A percentile compares a stretch with the other conserved stretches of the same genome.
Conservation (phyloP, 192 early-diverging fungal genomes). For the Dissophora ornata region DNA sequence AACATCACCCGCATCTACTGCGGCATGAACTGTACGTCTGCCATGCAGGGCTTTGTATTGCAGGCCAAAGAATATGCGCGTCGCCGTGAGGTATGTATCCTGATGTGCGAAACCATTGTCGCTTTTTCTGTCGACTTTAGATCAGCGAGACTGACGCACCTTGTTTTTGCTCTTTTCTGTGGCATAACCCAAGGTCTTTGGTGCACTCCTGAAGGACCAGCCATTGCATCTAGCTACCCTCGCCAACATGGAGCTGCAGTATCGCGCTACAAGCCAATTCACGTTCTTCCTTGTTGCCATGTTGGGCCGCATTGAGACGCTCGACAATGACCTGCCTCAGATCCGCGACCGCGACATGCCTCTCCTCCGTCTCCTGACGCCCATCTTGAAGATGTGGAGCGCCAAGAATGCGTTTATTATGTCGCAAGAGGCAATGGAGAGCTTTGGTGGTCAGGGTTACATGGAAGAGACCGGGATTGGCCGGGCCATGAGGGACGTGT, state of each 20-base stretch:
- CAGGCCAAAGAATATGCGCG: conserved; percentile 70
- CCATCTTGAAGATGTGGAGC: conserved; percentile 70
- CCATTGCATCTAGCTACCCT: conserved; percentile 73
- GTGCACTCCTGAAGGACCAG: conserved; percentile 59
- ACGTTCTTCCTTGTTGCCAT: conserved; percentile 66
- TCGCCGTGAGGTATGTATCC: conserved; percentile 59
- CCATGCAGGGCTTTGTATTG: conserved; percentile 58
- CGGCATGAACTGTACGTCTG: conserved; percentile 57
- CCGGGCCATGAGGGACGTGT: conserved; percentile 65
- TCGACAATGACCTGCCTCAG: conserved; percentile 23
- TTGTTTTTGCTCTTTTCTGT: neutral
- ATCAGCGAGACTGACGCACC: too few relatives aligned
- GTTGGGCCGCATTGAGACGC: conserved; percentile 64
- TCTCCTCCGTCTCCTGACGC: conserved; percentile 75
- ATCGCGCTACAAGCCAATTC: conserved; percentile 65
- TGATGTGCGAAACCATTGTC: too few relatives aligned
- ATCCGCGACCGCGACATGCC: conserved; percentile 26
- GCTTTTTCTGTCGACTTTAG: too few relatives aligned
- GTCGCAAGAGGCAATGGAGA: conserved; percentile 72
- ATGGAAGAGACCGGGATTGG: conserved; percentile 79
- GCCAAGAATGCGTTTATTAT: conserved; percentile 59
- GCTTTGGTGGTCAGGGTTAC: conserved; percentile 79
- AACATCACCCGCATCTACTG: conserved; percentile 78
- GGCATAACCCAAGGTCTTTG: conserved; percentile 55
- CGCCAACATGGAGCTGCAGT: conserved; percentile 64